These are phyloP conservation scores for Ascoidea tarda DNA, from an alignment of 805 yeast species.

Conservation along the genomic window DNA sequence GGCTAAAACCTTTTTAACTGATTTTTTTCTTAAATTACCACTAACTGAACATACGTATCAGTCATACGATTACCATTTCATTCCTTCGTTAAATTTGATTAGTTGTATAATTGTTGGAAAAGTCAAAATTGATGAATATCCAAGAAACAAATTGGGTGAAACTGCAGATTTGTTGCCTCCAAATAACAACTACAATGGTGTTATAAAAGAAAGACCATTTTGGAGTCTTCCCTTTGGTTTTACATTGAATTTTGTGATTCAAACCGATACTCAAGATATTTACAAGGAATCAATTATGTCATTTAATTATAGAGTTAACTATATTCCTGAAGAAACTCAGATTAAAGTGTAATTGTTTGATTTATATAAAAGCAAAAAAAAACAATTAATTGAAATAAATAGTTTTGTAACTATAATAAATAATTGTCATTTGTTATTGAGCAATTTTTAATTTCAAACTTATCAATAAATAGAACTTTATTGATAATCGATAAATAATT, in stretches of 20 bases:
- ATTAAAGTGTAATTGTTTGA: slow-evolving; percentile 9
- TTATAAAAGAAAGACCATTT: slow-evolving; percentile 26
- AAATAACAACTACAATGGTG: slow-evolving; percentile 2
- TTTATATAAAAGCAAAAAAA: no score
- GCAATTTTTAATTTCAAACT: no score
- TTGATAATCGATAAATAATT: no score
- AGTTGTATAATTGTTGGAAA: slow-evolving; percentile 27
- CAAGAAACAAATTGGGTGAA: slow-evolving; percentile 51
- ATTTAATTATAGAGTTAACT: slow-evolving; percentile 53
- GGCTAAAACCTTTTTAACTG: slow-evolving; percentile 26
- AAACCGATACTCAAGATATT: slow-evolving; percentile 20
- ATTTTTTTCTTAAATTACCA: slow-evolving; percentile 28
- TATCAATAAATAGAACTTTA: no score
- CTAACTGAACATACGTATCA: slow-evolving; percentile 25
- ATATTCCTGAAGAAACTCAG: slow-evolving; percentile 39
- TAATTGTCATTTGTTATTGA: no score
- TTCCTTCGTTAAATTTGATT: slow-evolving; percentile 17
- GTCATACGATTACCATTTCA: slow-evolving; percentile 28
- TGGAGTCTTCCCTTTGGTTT: slow-evolving; percentile 70
- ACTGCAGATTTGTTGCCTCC: slow-evolving; percentile 31
- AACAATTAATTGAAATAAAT: no score
- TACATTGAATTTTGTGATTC: slow-evolving; percentile 42
- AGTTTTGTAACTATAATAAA: no score
- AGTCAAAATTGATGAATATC: slow-evolving; percentile 66
- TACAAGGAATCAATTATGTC: slow-evolving; percentile 38